Base-by-base conservation (phyloP, 345 rosid genomes). In the Citrus reticulata region DNA sequence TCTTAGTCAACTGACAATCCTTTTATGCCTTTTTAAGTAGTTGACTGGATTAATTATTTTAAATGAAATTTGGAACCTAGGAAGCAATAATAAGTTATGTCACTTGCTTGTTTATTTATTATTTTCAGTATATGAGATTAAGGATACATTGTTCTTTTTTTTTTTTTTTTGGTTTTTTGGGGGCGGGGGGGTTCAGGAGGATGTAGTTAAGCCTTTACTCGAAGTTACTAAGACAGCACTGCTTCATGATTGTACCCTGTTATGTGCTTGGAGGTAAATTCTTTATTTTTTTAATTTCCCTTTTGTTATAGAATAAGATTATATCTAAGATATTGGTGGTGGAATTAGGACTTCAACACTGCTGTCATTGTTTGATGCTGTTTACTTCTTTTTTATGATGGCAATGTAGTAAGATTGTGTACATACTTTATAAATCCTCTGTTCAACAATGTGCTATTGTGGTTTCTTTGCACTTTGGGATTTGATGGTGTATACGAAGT, bases 211-310 rank as follows among this genome's bases (percentile, higher is more conserved):
- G 88, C 97, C 93, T 57, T 85, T 90, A 81, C 93, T 89, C 79
- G 95, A 91, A 85, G 91, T 95, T 64, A 91, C 97, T 2, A 93
- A 92, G 83, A 92, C 95, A 2, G 84, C 97, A 55, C 79, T 93
- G 80, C 95, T 95, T 75, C 97, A 93, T 90, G 95, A 93, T 79
- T 90, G 98, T 77, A 90, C 98, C n/a, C 81, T 95, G 54, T 78
- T 94, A 70, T 93, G 98, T 77, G 97, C 92, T 79, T 90, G 95
- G 94, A 93, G 98, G 97, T 94, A 83, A 6, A 69, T 61, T 34
- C 35, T 34, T 34, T 34, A 34, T 30, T 34, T 34, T 62, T 37
- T 25, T 62, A 4, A 66, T 51, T 51, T 17, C 20, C 22, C 5
- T 17, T 17, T 51, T 5, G 19, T 51, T 51, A 4, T 34, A 37